These are phyloP conservation scores for Aspergillus bridgeri DNA, from an alignment of 495 filamentous ascomycete genomes.

Conservation along the genomic window DNA sequence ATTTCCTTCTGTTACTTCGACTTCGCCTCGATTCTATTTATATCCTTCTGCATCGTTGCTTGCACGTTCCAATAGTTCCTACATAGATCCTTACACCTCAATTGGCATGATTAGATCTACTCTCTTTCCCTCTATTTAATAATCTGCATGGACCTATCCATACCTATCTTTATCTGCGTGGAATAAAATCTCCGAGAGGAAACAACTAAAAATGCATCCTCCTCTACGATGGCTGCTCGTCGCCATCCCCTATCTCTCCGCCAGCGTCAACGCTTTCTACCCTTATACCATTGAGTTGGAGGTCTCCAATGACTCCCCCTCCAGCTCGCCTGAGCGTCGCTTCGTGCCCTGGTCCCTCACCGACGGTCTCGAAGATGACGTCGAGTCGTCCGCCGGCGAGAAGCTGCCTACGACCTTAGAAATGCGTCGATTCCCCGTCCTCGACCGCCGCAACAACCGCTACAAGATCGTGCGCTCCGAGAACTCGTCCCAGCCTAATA, in stretches of 20 bases:
- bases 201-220: constrained; percentile 31
- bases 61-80: not conserved
- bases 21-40: not conserved
- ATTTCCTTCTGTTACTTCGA: too few species aligned
- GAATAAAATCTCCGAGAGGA: too few species aligned
- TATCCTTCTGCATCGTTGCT: not conserved
- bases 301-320: constrained; percentile 1
- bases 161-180: too few species aligned
- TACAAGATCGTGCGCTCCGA: constrained; percentile 57
- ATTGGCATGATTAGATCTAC: not conserved
- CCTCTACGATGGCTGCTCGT: constrained; percentile 26
- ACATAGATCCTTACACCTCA: not conserved
- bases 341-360: constrained; percentile 32
- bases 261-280: constrained; percentile 17
- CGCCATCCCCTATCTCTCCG: constrained; percentile 22
- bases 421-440: constrained; percentile 22
- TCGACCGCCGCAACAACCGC: constrained; percentile 41
- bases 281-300: constrained; percentile 20
- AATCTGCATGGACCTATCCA: not conserved
- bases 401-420: constrained; percentile 4
- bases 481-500: constrained; percentile 51
- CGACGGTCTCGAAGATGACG: constrained; percentile 18
- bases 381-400: constrained; percentile 7
- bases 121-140: not conserved
- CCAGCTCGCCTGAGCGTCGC: constrained; percentile 21